Evolutionary conservation across 2,329 filamentous ascomycete species (phyloP).

Genomic region (Xylogone sp.): DNA sequence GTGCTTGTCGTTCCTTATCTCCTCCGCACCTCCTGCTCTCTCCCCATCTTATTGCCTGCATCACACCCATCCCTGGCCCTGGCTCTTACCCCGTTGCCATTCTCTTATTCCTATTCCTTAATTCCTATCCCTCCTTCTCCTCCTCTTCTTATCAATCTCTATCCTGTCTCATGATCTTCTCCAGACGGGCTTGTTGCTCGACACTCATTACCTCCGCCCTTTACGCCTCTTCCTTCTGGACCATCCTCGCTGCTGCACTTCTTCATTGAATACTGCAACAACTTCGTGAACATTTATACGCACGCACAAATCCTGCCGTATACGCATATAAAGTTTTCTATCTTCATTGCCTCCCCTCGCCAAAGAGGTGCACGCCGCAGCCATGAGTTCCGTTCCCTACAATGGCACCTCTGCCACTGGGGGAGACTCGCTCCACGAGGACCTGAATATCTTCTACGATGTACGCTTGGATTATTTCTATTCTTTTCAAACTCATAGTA

Average conservation of each 20-base stretch:
- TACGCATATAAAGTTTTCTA: no score
- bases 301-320: no score
- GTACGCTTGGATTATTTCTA: conserved; percentile 35
- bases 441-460: conserved; percentile 84
- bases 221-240: no score
- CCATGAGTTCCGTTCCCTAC: conserved; percentile 34
- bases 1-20: no score
- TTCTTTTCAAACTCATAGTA: background rate
- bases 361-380: background rate
- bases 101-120: background rate
- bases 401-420: conserved; percentile 55
- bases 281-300: background rate
- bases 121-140: background rate
- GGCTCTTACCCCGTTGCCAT: background rate
- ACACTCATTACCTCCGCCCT: background rate
- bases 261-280: background rate
- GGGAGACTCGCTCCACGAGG: conserved; percentile 55
- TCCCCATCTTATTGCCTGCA: no score
- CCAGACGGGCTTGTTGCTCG: background rate
- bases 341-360: background rate
- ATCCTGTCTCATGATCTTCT: background rate
- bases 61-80: background rate
- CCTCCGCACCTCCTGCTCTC: no score
- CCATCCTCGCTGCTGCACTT: background rate
- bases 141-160: background rate